A percentile compares a stretch with the other conserved stretches of the same genome.
Conservation (phyloP, 2,329 filamentous ascomycete species). For the Penicillium janthinellum region DNA sequence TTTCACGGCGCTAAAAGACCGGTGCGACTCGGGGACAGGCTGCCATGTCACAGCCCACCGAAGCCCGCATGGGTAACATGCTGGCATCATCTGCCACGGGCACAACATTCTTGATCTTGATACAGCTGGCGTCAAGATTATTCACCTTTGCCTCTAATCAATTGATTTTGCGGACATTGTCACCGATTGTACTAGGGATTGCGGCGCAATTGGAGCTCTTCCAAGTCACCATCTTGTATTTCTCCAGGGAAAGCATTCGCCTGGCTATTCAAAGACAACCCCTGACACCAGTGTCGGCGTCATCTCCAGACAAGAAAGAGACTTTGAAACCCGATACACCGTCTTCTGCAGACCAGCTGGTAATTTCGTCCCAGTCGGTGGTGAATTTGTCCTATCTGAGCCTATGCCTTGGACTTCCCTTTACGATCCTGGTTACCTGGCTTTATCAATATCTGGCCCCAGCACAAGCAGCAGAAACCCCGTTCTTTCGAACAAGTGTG, state of each 20-base stretch:
- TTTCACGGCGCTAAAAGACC: neutral
- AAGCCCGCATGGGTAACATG: constrained; percentile 24
- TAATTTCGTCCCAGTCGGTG: constrained; percentile 64
- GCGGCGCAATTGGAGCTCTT: constrained; percentile 91
- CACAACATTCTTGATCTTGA: constrained; percentile 80
- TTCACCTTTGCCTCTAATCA: constrained; percentile 93
- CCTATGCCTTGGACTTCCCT: constrained; percentile 65
- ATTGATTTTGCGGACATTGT: constrained; percentile 81
- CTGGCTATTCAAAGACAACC: constrained; percentile 85
- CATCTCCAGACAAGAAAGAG: constrained; percentile 20
- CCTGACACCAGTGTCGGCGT: constrained; percentile 26
- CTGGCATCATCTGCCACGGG: constrained; percentile 59
- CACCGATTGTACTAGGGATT: constrained; percentile 79
- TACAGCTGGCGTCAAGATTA: constrained; percentile 84
- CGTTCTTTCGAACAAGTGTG: constrained; percentile 64
- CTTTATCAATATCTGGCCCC: constrained; percentile 64
- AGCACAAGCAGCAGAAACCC: constrained; percentile 56
- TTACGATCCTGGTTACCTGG: constrained; percentile 65
- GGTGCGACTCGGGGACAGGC: neutral
- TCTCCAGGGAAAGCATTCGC: constrained; percentile 85
- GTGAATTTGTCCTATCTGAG: constrained; percentile 88
- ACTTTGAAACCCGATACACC: constrained; percentile 13
- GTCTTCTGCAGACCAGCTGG: constrained; percentile 18
- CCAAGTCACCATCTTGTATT: constrained; percentile 90
- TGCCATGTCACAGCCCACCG: constrained; percentile 22